Percentiles rank a stretch among this genome's conserved stretches.
Conservation (phyloP, 257 asterid species). For the Lycium ferocissimum region DNA sequence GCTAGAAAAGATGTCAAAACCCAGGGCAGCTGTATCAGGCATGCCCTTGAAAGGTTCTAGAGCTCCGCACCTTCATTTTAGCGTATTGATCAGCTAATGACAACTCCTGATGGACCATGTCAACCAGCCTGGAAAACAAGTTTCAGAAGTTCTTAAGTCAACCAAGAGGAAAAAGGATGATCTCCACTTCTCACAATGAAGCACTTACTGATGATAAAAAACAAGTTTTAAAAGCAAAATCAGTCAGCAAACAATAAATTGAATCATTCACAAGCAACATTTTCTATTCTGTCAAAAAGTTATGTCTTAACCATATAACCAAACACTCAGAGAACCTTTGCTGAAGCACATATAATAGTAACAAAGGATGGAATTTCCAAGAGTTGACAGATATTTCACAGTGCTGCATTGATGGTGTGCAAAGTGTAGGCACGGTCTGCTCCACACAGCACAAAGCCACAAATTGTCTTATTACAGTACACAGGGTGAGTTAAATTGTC, state of each 20-base stretch:
- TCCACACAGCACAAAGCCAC: not conserved
- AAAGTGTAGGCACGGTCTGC: not conserved
- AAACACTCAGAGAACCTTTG: not conserved
- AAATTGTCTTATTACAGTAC: not conserved
- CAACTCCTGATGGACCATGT: slow-evolving; percentile 88
- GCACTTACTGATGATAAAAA: not conserved
- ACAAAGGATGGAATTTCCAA: not conserved
- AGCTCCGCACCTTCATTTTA: slow-evolving; percentile 72
- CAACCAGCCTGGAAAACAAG: slow-evolving; percentile 72
- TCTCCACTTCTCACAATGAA: slow-evolving; percentile 16
- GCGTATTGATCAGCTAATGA: slow-evolving; percentile 92
- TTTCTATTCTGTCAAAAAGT: slow-evolving; percentile 1
- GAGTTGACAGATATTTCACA: not conserved
- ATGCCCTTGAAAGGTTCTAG: slow-evolving; percentile 31
- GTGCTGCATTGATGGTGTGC: not conserved
- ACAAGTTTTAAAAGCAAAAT: slow-evolving; percentile 7
- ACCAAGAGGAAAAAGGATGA: slow-evolving; percentile 1
- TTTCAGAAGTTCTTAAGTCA: slow-evolving; percentile 35
- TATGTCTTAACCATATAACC: not conserved
- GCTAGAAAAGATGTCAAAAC: not conserved
- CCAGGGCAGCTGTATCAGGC: slow-evolving; percentile 7
- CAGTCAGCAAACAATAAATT: not conserved
- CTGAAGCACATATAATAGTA: not conserved
- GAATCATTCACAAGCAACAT: not conserved
- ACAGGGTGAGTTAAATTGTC: not conserved